These are phyloP conservation scores for Dissophora globulifera DNA, from an alignment of 192 early-diverging fungal genomes.

Conservation along the genomic window DNA sequence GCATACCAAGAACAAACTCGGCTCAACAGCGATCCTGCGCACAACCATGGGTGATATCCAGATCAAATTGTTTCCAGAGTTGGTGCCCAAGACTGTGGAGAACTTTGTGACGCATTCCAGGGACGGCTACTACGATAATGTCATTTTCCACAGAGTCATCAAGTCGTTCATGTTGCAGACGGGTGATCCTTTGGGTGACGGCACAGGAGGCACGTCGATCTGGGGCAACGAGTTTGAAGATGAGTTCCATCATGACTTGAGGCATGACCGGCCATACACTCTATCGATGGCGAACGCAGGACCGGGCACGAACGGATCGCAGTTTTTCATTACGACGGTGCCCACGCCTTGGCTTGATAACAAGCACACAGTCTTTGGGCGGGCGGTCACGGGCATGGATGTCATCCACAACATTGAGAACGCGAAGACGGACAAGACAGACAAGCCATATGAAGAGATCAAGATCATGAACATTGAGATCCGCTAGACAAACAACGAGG, in stretches of 20 bases:
- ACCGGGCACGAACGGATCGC: constrained; percentile 88
- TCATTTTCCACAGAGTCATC: constrained; percentile 98
- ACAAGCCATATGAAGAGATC: constrained; percentile 90
- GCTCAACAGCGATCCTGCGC: constrained; percentile 81
- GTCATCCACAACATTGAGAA: constrained; percentile 90
- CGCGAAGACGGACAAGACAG: constrained; percentile 82
- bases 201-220: constrained; percentile 93
- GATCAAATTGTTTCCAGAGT: constrained; percentile 87
- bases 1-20: constrained; percentile 70
- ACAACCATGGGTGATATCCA: constrained; percentile 95
- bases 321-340: constrained; percentile 96
- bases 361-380: constrained; percentile 96
- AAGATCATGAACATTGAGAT: constrained; percentile 83
- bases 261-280: constrained; percentile 91
- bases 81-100: constrained; percentile 93
- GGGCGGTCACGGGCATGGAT: constrained; percentile 91
- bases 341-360: constrained; percentile 97
- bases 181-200: constrained; percentile 89
- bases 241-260: constrained; percentile 82
- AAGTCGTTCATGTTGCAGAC: constrained; percentile 98
- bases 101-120: constrained; percentile 91
- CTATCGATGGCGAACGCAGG: constrained; percentile 97
- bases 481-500: too few species aligned
- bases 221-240: constrained; percentile 96
- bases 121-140: constrained; percentile 89